phyloP scores from a whole-genome alignment of 208 protist species.

The Trypanosoma mega region DNA sequence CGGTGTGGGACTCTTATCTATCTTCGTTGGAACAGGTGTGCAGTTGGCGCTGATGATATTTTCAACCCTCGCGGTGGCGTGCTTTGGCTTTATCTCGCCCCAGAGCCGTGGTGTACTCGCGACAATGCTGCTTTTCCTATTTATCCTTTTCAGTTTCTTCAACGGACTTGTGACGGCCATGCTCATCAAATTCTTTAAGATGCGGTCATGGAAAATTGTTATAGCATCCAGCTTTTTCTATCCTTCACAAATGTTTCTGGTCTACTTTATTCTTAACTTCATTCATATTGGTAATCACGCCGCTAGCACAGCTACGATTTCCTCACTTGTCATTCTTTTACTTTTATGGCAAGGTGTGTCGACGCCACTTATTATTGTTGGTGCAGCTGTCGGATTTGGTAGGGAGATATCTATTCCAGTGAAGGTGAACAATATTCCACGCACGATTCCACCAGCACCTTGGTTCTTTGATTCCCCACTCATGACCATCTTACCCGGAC shows the following conservation, averaged over 20 bases:
- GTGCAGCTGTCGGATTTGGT: constrained; percentile 89
- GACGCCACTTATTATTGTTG: constrained; percentile 89
- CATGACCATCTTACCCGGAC: constrained; percentile 38
- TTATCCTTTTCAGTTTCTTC: constrained; percentile 55
- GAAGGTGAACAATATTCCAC: constrained; percentile 90
- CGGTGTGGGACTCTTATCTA: constrained; percentile 72
- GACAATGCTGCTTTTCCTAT: constrained; percentile 55
- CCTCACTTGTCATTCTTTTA: constrained; percentile 27
- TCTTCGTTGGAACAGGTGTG: constrained; percentile 83
- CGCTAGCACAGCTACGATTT: constrained; percentile 28
- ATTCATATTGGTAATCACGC: constrained; percentile 43
- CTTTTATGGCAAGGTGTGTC: constrained; percentile 89
- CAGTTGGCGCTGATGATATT: constrained; percentile 85
- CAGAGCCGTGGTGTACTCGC: constrained; percentile 84
- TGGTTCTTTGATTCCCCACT: constrained; percentile 56
- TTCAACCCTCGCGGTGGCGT: constrained; percentile 64
- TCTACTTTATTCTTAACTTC: constrained; percentile 58
- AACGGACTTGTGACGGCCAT: constrained; percentile 85
- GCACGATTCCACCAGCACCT: constrained; percentile 87
- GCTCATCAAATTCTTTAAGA: constrained; percentile 73
- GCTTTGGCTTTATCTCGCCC: constrained; percentile 91
- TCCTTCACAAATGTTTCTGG: constrained; percentile 44
- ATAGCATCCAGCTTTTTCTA: constrained; percentile 40
- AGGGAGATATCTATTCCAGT: constrained; percentile 57
- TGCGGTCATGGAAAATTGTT: constrained; percentile 81